These are phyloP conservation scores for Stromatinia cepivora DNA, from an alignment of 2,329 filamentous ascomycete genomes.

Conservation along the genomic window DNA sequence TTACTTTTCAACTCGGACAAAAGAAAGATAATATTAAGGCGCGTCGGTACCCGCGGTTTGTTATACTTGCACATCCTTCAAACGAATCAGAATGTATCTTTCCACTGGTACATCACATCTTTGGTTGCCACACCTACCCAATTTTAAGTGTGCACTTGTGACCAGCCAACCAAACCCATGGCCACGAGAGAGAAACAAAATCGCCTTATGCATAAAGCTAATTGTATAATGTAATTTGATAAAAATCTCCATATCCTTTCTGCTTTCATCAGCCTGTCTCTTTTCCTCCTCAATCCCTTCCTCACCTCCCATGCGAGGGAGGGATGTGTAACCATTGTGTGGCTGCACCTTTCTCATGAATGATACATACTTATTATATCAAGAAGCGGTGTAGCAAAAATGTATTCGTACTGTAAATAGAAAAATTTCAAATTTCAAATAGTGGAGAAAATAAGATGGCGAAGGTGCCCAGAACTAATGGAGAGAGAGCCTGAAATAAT, in stretches of 20 bases:
- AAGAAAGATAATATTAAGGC: slow-evolving; percentile 1
- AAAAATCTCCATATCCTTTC: background rate
- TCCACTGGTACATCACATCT: slow-evolving; percentile 5
- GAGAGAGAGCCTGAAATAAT: background rate
- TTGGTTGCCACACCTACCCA: slow-evolving; percentile 13
- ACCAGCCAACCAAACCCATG: slow-evolving; percentile 19
- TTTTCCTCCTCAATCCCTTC: background rate
- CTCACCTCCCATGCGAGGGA: background rate
- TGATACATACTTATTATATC: background rate
- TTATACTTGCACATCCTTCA: slow-evolving; percentile 8
- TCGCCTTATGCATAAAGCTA: background rate
- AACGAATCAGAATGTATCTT: slow-evolving; percentile 15
- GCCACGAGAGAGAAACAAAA: background rate
- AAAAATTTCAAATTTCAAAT: background rate
- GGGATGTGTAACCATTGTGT: slow-evolving; percentile 1
- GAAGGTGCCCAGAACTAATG: background rate
- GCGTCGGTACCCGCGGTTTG: slow-evolving; percentile 19
- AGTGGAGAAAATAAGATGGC: slow-evolving; percentile 5
- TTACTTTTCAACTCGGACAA: background rate
- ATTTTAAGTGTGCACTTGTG: background rate
- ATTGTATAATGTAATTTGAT: slow-evolving; percentile 2
- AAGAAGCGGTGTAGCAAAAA: slow-evolving; percentile 17
- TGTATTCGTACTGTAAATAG: background rate
- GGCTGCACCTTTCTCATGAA: background rate
- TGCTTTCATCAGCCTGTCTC: background rate